Conservation (phyloP, 2,329 filamentous ascomycete genomes). For the Aspergillus texensis region DNA sequence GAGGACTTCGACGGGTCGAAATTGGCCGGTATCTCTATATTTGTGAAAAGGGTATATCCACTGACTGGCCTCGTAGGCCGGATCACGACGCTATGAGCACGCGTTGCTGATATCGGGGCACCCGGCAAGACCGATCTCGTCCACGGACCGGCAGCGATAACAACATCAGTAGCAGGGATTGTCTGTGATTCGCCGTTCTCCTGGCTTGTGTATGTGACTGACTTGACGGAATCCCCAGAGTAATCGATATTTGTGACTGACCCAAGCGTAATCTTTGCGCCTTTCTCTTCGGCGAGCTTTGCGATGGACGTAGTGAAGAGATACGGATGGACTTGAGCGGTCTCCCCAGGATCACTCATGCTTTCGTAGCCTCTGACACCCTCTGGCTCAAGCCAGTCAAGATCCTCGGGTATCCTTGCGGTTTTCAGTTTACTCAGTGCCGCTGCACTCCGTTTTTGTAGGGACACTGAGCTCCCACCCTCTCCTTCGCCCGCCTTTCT, state of each 20-base stretch:
- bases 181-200: constrained; percentile 51
- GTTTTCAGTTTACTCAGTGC: constrained; percentile 56
- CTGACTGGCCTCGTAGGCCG: constrained; percentile 55
- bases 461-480: constrained; percentile 47
- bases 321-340: constrained; percentile 90
- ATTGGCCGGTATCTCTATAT: constrained; percentile 71
- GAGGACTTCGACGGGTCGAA: constrained; percentile 56
- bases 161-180: constrained; percentile 60
- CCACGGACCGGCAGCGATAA: constrained; percentile 67
- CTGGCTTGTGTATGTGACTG: constrained; percentile 65
- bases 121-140: constrained; percentile 55
- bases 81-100: constrained; percentile 66
- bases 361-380: constrained; percentile 71
- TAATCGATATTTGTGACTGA: constrained; percentile 70
- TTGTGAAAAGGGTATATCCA: constrained; percentile 68
- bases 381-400: constrained; percentile 80
- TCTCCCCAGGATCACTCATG: constrained; percentile 80
- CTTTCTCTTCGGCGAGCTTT: constrained; percentile 69
- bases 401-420: constrained; percentile 69
- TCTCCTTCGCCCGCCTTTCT: constrained; percentile 30
- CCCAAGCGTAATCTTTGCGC: constrained; percentile 68
- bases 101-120: constrained; percentile 61
- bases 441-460: constrained; percentile 59
- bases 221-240: constrained; percentile 55
- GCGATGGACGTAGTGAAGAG: constrained; percentile 88